phyloP scores from a whole-genome alignment of 495 filamentous ascomycete species.

The Podospora conica region DNA sequence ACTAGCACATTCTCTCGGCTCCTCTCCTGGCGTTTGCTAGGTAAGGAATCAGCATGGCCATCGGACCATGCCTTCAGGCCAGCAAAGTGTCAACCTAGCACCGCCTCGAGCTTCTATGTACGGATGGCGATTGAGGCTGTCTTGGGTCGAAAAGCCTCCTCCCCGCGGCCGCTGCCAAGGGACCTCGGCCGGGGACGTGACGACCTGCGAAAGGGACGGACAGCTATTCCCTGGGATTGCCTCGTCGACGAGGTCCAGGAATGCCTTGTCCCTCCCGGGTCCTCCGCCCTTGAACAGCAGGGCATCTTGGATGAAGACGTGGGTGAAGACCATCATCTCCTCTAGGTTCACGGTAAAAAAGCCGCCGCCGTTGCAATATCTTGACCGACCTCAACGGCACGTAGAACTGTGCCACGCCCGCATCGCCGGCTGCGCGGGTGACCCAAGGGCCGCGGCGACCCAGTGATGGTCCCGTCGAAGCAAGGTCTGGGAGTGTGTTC shows the following conservation, averaged over 20 bases:
- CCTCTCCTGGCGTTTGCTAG: neutral
- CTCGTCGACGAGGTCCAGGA: neutral
- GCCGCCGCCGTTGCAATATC: too few relatives aligned
- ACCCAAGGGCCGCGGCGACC: slow-evolving; percentile 2
- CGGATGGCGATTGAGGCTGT: neutral
- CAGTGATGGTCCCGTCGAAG: slow-evolving; percentile 6
- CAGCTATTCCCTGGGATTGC: neutral
- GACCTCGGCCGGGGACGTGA: neutral
- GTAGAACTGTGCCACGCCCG: too few relatives aligned
- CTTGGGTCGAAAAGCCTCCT: neutral
- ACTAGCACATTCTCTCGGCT: neutral
- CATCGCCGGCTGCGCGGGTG: neutral
- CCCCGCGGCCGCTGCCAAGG: neutral
- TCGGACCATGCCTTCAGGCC: neutral
- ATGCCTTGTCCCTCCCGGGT: neutral
- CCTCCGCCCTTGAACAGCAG: neutral
- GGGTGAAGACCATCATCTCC: too few relatives aligned
- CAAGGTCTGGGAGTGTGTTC: slow-evolving; percentile 1
- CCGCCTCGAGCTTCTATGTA: neutral
- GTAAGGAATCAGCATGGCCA: neutral
- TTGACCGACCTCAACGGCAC: too few relatives aligned
- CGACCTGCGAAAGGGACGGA: neutral
- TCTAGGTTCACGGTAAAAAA: too few relatives aligned
- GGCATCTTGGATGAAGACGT: too few relatives aligned
- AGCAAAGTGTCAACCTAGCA: neutral